Conservation (phyloP, 306 rosid species). For the Crataegus laevigata region DNA sequence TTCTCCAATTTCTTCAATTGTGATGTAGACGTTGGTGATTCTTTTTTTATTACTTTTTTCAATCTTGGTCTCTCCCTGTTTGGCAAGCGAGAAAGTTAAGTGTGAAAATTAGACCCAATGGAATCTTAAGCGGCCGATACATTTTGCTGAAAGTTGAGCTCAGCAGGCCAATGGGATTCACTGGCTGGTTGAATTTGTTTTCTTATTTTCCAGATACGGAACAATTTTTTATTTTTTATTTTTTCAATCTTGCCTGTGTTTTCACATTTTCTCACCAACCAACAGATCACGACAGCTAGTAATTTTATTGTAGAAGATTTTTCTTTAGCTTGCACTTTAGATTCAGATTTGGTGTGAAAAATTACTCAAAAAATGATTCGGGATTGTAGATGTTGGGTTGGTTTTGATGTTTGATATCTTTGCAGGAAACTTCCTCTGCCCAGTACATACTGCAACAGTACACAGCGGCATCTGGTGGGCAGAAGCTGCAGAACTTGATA, state of each 20-base stretch:
- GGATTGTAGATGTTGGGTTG: neutral
- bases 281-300: constrained; percentile 12
- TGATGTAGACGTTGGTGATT: neutral
- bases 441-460: constrained; percentile 98
- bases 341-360: neutral
- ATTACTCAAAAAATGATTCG: neutral
- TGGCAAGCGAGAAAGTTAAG: neutral
- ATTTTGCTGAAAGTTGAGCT: neutral
- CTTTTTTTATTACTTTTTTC: neutral
- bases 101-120: neutral
- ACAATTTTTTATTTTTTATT: too few relatives aligned
- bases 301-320: neutral
- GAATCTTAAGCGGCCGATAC: neutral
- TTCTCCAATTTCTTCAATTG: neutral
- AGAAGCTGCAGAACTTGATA: constrained; percentile 73
- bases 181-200: neutral
- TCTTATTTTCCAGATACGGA: neutral
- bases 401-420: neutral
- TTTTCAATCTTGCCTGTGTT: neutral
- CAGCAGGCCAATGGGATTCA: constrained; percentile 2
- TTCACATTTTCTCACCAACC: neutral
- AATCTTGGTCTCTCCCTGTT: neutral
- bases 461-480: constrained; percentile 93
- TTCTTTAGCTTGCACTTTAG: neutral
- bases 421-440: constrained; percentile 95